phyloP scores from a whole-genome alignment of 805 yeast species.

The Spathaspora gorwiae region DNA sequence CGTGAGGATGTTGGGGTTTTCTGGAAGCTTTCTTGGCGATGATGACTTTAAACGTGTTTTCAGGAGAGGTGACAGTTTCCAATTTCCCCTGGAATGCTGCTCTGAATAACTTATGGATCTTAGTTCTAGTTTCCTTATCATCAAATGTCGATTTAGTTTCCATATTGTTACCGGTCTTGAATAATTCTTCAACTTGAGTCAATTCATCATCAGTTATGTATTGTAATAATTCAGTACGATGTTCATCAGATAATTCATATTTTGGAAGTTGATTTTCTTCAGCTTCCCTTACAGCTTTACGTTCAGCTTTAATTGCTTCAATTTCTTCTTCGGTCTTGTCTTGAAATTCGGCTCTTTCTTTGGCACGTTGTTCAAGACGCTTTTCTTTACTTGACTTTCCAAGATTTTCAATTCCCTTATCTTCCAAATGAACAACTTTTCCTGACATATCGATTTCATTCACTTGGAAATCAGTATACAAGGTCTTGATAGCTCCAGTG shows the following conservation, averaged over 20 bases:
- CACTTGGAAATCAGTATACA: conserved; percentile 91
- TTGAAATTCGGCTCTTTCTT: conserved; percentile 29
- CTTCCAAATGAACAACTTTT: conserved; percentile 67
- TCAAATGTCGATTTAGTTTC: conserved; percentile 54
- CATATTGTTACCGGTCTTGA: conserved; percentile 50
- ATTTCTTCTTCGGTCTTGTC: conserved; percentile 29
- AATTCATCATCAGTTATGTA: conserved; percentile 60
- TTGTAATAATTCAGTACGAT: conserved; percentile 44
- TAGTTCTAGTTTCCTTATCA: conserved; percentile 72
- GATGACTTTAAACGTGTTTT: conserved; percentile 61
- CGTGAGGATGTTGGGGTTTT: conserved; percentile 23
- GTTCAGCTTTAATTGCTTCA: conserved; percentile 21
- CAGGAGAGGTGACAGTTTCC: conserved; percentile 73
- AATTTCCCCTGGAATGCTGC: conserved; percentile 67
- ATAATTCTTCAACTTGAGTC: conserved; percentile 49
- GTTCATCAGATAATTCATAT: conserved; percentile 44
- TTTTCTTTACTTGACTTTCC: conserved; percentile 45
- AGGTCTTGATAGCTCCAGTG: conserved; percentile 73
- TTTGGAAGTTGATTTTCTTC: conserved; percentile 35
- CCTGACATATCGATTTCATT: conserved; percentile 75
- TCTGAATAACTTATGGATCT: conserved; percentile 72
- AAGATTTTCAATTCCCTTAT: conserved; percentile 55
- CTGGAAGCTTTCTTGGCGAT: conserved; percentile 38
- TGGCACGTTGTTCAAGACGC: conserved; percentile 39
- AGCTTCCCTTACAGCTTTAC: conserved; percentile 15